Evolutionary conservation across 129 eudicot genomes (phyloP).

Genomic region (Helianthus tuberosus): DNA sequence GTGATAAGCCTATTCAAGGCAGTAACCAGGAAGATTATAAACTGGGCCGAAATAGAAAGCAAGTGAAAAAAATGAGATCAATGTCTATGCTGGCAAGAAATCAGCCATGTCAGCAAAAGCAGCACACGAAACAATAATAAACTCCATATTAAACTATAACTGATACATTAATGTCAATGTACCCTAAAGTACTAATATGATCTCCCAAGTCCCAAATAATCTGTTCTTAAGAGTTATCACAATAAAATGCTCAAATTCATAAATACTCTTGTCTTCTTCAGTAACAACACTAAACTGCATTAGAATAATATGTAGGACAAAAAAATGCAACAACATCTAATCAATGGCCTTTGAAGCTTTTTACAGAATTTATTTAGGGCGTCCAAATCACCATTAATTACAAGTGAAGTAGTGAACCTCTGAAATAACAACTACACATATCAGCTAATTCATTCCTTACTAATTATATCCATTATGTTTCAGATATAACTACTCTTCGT

Average conservation of each 20-base stretch:
- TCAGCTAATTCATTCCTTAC: not conserved
- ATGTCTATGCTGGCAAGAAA: not conserved
- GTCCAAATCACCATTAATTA: not conserved
- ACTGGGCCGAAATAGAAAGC: not conserved
- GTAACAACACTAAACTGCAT: not conserved
- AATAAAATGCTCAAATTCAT: no score
- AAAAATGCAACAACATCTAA: not conserved
- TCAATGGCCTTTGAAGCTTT: not conserved
- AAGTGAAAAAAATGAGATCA: not conserved
- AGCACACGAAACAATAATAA: not conserved
- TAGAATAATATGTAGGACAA: not conserved
- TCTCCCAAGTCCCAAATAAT: no score
- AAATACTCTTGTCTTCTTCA: no score
- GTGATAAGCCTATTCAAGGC: not conserved
- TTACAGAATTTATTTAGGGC: not conserved
- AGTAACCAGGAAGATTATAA: not conserved
- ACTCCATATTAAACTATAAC: not conserved
- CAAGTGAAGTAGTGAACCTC: not conserved
- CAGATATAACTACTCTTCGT: not conserved
- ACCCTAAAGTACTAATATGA: not conserved
- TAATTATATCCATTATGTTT: slow-evolving; percentile 3
- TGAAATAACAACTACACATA: not conserved
- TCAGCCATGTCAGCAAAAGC: not conserved
- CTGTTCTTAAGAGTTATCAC: no score
- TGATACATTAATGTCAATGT: not conserved